Evolutionary conservation across 2,329 filamentous ascomycete genomes (phyloP).

Genomic region (Xylariaceae sp.): DNA sequence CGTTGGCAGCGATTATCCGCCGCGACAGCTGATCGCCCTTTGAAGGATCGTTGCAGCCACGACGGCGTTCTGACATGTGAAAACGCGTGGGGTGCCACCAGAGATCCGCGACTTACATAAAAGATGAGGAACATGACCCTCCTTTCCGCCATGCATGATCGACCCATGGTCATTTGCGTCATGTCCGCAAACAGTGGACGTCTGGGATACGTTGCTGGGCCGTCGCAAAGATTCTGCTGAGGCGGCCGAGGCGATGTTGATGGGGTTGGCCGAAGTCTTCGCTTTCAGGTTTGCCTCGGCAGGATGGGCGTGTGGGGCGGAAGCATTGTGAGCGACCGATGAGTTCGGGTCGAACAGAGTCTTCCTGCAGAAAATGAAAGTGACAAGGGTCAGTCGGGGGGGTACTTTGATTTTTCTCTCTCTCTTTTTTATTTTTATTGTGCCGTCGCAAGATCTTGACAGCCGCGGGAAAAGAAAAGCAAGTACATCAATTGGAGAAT

Average conservation of each 20-base stretch:
- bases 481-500: conserved; percentile 13
- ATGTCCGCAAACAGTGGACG: conserved; percentile 15
- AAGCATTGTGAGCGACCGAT: conserved; percentile 15
- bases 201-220: conserved; percentile 20
- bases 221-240: conserved; percentile 20
- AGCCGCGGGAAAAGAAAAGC: conserved; percentile 1
- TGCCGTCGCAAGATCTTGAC: neutral
- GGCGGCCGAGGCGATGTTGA: conserved; percentile 31
- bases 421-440: conserved; percentile 10
- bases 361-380: conserved; percentile 23
- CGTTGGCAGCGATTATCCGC: neutral
- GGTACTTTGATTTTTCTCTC: no score
- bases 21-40: no score
- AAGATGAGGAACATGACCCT: conserved; percentile 44
- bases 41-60: neutral
- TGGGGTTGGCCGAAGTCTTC: conserved; percentile 30
- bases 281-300: conserved; percentile 41
- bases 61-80: conserved; percentile 21
- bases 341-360: conserved; percentile 25
- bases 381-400: conserved; percentile 19
- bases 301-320: conserved; percentile 24
- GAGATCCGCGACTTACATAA: conserved; percentile 38
- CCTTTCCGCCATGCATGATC: conserved; percentile 23
- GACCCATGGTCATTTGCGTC: conserved; percentile 18
- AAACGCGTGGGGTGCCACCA: conserved; percentile 8